Percentiles rank a stretch among this genome's conserved stretches.
Evolutionary conservation across 768 basidiomycete genomes (phyloP).

Genomic region (Atractiella rhizophila): DNA sequence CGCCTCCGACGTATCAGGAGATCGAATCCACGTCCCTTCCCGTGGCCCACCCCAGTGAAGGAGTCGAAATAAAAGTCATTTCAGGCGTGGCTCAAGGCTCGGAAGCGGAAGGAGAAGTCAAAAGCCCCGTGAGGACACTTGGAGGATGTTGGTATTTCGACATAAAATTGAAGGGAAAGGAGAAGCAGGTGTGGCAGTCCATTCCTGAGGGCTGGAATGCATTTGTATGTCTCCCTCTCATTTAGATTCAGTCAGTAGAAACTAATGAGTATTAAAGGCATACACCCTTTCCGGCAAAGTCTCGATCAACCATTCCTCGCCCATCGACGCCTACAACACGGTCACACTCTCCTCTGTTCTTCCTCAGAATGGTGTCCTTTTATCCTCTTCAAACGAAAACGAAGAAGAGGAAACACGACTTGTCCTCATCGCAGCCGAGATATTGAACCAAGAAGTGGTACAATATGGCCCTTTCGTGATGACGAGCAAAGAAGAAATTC

Average conservation of each 20-base stretch:
- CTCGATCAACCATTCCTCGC: slow-evolving; percentile 28
- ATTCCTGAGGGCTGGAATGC: slow-evolving; percentile 76
- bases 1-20: slow-evolving; percentile 59
- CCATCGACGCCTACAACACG: slow-evolving; percentile 44
- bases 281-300: slow-evolving; percentile 44
- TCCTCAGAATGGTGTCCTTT: slow-evolving; percentile 39
- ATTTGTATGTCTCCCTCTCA: slow-evolving; percentile 32
- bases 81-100: slow-evolving; percentile 67
- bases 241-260: background rate
- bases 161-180: slow-evolving; percentile 37
- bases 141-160: slow-evolving; percentile 92
- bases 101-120: slow-evolving; percentile 23
- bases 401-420: slow-evolving; percentile 41
- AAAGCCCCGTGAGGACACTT: slow-evolving; percentile 60
- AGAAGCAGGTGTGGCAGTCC: slow-evolving; percentile 45
- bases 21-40: slow-evolving; percentile 33
- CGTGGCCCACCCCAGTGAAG: slow-evolving; percentile 4
- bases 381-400: slow-evolving; percentile 31
- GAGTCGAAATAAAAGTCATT: slow-evolving; percentile 35
- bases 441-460: slow-evolving; percentile 61
- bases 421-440: slow-evolving; percentile 59
- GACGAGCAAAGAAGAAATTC: slow-evolving; percentile 53
- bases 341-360: slow-evolving; percentile 44
- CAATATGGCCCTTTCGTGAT: slow-evolving; percentile 39
- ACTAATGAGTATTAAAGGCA: slow-evolving; percentile 1